Evolutionary conservation across 768 basidiomycete genomes (phyloP).

Genomic region (Melanogaster broomeanus): DNA sequence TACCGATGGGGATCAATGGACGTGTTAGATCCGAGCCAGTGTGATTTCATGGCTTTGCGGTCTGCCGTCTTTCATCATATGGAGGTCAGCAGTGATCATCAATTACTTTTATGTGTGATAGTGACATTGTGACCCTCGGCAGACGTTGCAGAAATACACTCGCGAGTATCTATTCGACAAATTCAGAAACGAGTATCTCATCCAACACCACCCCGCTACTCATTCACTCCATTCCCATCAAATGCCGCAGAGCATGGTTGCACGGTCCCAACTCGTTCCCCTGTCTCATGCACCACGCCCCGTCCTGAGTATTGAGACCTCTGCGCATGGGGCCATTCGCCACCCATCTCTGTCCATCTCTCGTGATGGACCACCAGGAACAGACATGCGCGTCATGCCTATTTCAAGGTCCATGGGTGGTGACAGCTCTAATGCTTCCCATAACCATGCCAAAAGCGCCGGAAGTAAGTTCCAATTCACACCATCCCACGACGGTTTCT

Average conservation of each 20-base stretch:
- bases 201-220: slow-evolving; percentile 51
- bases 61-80: slow-evolving; percentile 85
- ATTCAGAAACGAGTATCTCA: slow-evolving; percentile 61
- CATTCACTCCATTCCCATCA: slow-evolving; percentile 47
- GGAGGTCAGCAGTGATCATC: slow-evolving; percentile 57
- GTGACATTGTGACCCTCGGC: slow-evolving; percentile 20
- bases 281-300: slow-evolving; percentile 49
- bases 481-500: slow-evolving; percentile 11
- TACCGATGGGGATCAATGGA: slow-evolving; percentile 88
- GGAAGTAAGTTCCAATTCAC: slow-evolving; percentile 37
- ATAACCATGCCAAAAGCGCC: slow-evolving; percentile 33
- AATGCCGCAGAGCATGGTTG: slow-evolving; percentile 39
- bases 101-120: slow-evolving; percentile 12
- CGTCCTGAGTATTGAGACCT: slow-evolving; percentile 63
- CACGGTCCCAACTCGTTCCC: slow-evolving; percentile 28
- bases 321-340: slow-evolving; percentile 44
- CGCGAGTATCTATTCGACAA: slow-evolving; percentile 81
- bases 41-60: slow-evolving; percentile 78
- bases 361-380: slow-evolving; percentile 47
- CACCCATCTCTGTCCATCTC: slow-evolving; percentile 47
- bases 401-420: slow-evolving; percentile 44
- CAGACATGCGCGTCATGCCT: slow-evolving; percentile 46
- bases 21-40: slow-evolving; percentile 75
- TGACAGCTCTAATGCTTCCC: slow-evolving; percentile 19
- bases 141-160: slow-evolving; percentile 87